phyloP scores from a whole-genome alignment of 1,139 yeast species.

The Dujonia santamariae region DNA sequence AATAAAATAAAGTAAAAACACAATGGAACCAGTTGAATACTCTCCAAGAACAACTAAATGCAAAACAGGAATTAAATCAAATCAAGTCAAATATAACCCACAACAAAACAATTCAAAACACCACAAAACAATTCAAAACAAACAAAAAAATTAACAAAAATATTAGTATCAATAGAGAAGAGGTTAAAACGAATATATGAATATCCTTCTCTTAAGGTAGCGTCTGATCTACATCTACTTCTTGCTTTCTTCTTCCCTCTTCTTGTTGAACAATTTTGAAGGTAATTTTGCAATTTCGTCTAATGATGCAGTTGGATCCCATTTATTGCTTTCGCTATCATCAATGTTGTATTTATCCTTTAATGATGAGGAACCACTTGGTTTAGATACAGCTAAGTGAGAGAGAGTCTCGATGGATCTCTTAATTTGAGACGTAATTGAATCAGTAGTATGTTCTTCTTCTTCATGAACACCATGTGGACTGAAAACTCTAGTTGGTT shows the following conservation, averaged over 20 bases:
- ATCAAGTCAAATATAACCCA: background rate
- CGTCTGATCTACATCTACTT: background rate
- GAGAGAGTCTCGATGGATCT: constrained; percentile 7
- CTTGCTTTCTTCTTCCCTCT: constrained; percentile 3
- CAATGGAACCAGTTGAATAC: background rate
- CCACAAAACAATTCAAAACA: background rate
- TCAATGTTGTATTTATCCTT: constrained; percentile 8
- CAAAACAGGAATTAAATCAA: background rate
- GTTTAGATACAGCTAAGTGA: background rate
- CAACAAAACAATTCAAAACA: background rate
- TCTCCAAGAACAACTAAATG: background rate
- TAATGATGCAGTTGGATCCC: constrained; percentile 7
- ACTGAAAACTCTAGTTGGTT: constrained; percentile 19
- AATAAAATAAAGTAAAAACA: background rate
- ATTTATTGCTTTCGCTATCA: constrained; percentile 2
- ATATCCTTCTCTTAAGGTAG: background rate
- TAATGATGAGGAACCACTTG: constrained; percentile 2
- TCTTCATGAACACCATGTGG: constrained; percentile 2
- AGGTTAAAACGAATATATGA: background rate
- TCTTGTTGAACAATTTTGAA: constrained; percentile 5
- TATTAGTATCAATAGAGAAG: background rate
- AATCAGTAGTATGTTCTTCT: constrained; percentile 1
- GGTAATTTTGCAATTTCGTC: constrained; percentile 7
- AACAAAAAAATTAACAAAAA: background rate
- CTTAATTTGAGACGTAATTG: constrained; percentile 5